phyloP scores from a whole-genome alignment of 2,329 filamentous ascomycete genomes.

The Cladophialophora chaetospira region DNA sequence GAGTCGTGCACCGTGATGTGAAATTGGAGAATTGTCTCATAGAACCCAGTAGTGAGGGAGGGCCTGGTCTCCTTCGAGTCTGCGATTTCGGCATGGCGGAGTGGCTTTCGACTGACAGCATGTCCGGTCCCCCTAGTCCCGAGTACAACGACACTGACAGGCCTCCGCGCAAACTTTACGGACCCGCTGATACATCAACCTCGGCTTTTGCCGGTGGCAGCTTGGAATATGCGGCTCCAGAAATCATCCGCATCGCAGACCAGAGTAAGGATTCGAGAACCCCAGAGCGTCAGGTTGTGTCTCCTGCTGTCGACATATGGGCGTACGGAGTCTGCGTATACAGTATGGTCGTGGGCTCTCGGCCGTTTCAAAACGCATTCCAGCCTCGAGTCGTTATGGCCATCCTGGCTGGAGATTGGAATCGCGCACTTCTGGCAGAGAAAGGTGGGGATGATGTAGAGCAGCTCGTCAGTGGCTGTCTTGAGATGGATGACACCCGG shows the following conservation, averaged over 20 bases:
- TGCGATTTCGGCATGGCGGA: slow-evolving; percentile 72
- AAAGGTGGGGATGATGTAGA: slow-evolving; percentile 46
- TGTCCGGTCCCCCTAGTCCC: slow-evolving; percentile 50
- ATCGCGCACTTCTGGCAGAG: slow-evolving; percentile 38
- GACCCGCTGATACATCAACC: slow-evolving; percentile 58
- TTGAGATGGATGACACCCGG: slow-evolving; percentile 57
- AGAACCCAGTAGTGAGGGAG: slow-evolving; percentile 52
- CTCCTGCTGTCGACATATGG: slow-evolving; percentile 65
- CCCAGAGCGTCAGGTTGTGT: slow-evolving; percentile 35
- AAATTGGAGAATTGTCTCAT: slow-evolving; percentile 70
- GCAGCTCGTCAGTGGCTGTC: slow-evolving; percentile 61
- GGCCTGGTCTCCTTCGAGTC: slow-evolving; percentile 60
- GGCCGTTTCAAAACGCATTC: slow-evolving; percentile 65
- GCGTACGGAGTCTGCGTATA: slow-evolving; percentile 67
- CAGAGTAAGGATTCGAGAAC: slow-evolving; percentile 18
- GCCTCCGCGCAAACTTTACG: slow-evolving; percentile 53
- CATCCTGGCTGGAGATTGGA: slow-evolving; percentile 63
- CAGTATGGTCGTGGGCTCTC: slow-evolving; percentile 60
- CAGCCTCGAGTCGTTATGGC: slow-evolving; percentile 60
- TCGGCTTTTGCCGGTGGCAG: slow-evolving; percentile 59
- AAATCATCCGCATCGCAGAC: slow-evolving; percentile 45
- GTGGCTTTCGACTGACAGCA: slow-evolving; percentile 61
- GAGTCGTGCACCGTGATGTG: slow-evolving; percentile 67
- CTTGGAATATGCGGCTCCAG: slow-evolving; percentile 56
- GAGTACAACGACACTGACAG: slow-evolving; percentile 50